Evolutionary conservation across 169 alveolate genomes (phyloP).

Genomic region (Plasmodium gallinaceum): DNA sequence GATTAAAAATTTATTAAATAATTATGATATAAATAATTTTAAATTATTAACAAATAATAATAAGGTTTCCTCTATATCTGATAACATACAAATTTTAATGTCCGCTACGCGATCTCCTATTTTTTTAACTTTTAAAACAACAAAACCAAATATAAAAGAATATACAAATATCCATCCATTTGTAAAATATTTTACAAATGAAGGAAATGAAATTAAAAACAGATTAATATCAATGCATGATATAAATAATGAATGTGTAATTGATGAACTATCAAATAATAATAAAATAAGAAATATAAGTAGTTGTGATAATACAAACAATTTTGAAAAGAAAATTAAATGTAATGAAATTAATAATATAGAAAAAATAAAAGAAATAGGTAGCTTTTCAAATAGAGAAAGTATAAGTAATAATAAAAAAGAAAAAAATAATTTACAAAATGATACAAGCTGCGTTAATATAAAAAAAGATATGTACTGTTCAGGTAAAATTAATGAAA

Average conservation of each 20-base stretch:
- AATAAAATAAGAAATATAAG: background rate
- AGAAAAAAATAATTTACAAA: background rate
- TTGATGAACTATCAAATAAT: background rate
- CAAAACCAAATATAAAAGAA: background rate
- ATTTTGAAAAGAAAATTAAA: background rate
- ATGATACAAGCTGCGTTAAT: background rate
- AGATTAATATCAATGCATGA: too few relatives aligned
- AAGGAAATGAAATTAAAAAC: too few relatives aligned
- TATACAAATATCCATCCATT: background rate
- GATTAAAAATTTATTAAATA: slow-evolving; percentile 32
- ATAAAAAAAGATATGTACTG: background rate
- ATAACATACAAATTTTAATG: slow-evolving; percentile 55
- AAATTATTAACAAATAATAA: slow-evolving; percentile 52
- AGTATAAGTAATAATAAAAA: background rate
- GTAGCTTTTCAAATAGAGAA: background rate
- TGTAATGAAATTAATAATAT: background rate
- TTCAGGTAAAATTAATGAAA: background rate
- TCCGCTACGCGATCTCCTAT: slow-evolving; percentile 72
- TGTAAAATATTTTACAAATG: background rate
- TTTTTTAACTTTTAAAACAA: slow-evolving; percentile 26
- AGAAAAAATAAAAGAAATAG: background rate
- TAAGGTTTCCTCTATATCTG: slow-evolving; percentile 31
- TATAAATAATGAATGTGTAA: background rate
- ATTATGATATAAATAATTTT: slow-evolving; percentile 19
- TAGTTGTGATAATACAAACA: background rate